These are phyloP conservation scores for Colletotrichum sp. DNA, from an alignment of 2,329 filamentous ascomycete species.

Conservation along the genomic window DNA sequence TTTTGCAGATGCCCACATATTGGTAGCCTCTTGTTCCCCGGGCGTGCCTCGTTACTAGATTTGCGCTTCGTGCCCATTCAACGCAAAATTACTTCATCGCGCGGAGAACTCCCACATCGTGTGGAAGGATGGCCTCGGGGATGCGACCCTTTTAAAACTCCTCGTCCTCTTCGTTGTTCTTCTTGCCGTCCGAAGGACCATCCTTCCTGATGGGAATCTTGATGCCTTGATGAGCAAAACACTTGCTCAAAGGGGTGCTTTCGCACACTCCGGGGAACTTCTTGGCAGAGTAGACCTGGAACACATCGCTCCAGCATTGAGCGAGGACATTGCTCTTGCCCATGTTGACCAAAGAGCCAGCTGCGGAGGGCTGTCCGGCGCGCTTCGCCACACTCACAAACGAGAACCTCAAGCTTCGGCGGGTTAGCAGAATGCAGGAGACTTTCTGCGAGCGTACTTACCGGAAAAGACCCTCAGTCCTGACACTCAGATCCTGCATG, in stretches of 20 bases:
- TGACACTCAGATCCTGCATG: conserved; percentile 90
- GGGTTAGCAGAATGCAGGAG: not conserved
- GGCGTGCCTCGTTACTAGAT: not conserved
- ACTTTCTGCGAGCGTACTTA: conserved; percentile 43
- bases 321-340: conserved; percentile 83
- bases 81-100: not conserved
- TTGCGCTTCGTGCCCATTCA: not conserved
- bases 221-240: conserved; percentile 91
- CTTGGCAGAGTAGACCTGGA: conserved; percentile 95
- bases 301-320: conserved; percentile 83
- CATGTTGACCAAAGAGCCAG: conserved; percentile 64
- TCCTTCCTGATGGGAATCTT: conserved; percentile 97
- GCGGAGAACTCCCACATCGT: not conserved
- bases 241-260: conserved; percentile 88
- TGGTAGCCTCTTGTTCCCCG: not conserved
- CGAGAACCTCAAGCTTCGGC: conserved; percentile 63
- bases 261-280: conserved; percentile 98
- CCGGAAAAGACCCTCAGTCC: conserved; percentile 91
- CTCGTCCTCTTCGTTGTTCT: conserved; percentile 59
- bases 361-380: conserved; percentile 38
- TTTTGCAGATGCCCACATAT: not conserved
- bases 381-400: conserved; percentile 76
- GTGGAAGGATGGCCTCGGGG: not conserved
- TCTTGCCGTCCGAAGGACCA: conserved; percentile 49
- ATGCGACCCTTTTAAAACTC: conserved; percentile 23